phyloP scores from a whole-genome alignment of 495 filamentous ascomycete genomes.

The Oleoguttula mirabilis region DNA sequence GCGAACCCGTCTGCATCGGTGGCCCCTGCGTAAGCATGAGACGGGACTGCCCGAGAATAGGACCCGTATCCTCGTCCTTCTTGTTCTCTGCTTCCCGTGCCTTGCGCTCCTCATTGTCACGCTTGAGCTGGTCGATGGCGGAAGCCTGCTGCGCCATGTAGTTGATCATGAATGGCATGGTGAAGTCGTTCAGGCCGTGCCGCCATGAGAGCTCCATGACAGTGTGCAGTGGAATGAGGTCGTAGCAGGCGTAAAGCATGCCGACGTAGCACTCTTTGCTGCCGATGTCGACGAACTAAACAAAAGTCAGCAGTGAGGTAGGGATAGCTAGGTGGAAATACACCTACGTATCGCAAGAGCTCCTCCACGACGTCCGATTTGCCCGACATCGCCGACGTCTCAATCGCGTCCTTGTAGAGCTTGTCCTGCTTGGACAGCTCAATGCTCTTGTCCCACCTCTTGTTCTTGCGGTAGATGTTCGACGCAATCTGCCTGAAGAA shows the following conservation, averaged over 20 bases:
- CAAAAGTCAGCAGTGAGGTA: slow-evolving; percentile 15
- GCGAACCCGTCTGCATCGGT: slow-evolving; percentile 41
- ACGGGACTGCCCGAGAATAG: slow-evolving; percentile 82
- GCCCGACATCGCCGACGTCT: slow-evolving; percentile 90
- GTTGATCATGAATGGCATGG: slow-evolving; percentile 99
- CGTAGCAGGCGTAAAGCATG: slow-evolving; percentile 98
- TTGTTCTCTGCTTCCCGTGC: slow-evolving; percentile 70
- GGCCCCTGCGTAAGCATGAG: slow-evolving; percentile 97
- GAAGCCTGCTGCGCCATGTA: slow-evolving; percentile 81
- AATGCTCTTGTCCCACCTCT: slow-evolving; percentile 99
- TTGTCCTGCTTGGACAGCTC: slow-evolving; percentile 97
- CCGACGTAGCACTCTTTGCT: slow-evolving; percentile 98
- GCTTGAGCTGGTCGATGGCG: slow-evolving; percentile 72
- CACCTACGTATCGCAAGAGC: slow-evolving; percentile 86
- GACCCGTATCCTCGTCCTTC: slow-evolving; percentile 81
- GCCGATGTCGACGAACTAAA: slow-evolving; percentile 95
- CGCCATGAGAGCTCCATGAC: slow-evolving; percentile 98
- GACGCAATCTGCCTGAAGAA: slow-evolving; percentile 99
- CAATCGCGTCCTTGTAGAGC: slow-evolving; percentile 98
- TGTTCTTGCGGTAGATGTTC: slow-evolving; percentile 98
- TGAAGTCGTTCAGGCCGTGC: slow-evolving; percentile 86
- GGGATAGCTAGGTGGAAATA: slow-evolving; percentile 11
- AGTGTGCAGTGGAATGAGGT: slow-evolving; percentile 81
- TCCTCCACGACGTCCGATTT: slow-evolving; percentile 91
- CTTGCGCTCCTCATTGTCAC: slow-evolving; percentile 97